Evolutionary conservation across 2,329 filamentous ascomycete species (phyloP), one percentile per base, ranked within the genome.

Genomic region (Phyllosticta citrichinensis): DNA sequence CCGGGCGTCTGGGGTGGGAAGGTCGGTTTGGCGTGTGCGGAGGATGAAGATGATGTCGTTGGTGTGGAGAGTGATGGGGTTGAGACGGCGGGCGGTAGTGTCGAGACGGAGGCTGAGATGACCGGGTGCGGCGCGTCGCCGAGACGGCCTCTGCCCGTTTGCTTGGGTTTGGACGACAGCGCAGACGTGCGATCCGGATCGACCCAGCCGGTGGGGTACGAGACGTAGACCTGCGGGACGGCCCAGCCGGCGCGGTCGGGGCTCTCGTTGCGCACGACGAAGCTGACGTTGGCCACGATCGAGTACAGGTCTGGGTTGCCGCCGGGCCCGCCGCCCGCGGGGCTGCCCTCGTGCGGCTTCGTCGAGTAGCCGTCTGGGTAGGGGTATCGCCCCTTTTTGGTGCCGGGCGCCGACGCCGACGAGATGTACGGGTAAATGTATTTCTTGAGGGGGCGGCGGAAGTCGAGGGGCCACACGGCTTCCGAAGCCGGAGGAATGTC

Each of bases 271-370:
- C 70, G 72, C 9, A 86, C 66, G 0, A 74, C 71, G 2, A 79
- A 76, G 2, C 74, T 73, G 5, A 82, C 76, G 53, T 71, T 79
- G 60, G 75, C 57, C 20, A 60, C 52, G 3, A 71, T 73, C 9
- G 80, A 76, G 76, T 79, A 85, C 22, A 86, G 76, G 24, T 80
- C 79, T 0, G 77, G 71, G 65, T 83, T 79, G 0, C 83, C 83
- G 11, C 83, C 83, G 62, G 86, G 81, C 8, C 80, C 87, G 50
- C 88, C 88, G 40, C 88, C 87, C 0, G 87, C 87, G 0, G 76
- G 77, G n/a, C 86, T 89, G 8, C 68, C 68, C 25, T 55, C 27
- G 20, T n/a, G 30, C n/a, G 57, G 60, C 51, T 75, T 68, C 56
- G 81, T 80, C 66, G 79, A 74, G 73, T 83, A 89, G 27, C 80